phyloP scores from a whole-genome alignment of 768 basidiomycete genomes.

The Termitomyces sp. region DNA sequence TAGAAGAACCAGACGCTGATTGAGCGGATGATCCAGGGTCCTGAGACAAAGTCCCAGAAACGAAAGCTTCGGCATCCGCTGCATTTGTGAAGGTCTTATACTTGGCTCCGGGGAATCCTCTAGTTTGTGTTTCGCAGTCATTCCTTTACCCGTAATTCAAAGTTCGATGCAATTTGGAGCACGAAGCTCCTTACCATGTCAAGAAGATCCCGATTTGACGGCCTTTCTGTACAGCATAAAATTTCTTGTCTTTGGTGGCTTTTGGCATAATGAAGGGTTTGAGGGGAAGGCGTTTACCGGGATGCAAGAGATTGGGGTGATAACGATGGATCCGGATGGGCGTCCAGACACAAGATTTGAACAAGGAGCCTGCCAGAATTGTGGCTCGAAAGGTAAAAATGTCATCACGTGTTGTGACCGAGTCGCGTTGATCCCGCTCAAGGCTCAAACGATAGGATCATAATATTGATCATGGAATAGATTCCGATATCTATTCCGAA shows the following conservation, averaged over 20 bases:
- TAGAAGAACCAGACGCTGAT: neutral
- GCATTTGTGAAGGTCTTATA: conserved; percentile 63
- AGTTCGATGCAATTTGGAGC: conserved; percentile 2
- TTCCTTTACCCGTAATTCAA: conserved; percentile 38
- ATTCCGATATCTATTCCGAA: neutral
- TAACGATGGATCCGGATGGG: conserved; percentile 6
- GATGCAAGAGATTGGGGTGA: neutral
- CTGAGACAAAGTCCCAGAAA: conserved; percentile 16
- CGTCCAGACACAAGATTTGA: conserved; percentile 1
- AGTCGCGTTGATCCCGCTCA: neutral
- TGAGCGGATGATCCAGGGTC: neutral
- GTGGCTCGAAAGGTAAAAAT: neutral
- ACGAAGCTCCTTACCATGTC: conserved; percentile 48
- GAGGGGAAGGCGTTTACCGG: neutral
- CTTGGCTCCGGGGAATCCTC: conserved; percentile 52
- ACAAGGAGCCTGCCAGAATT: conserved; percentile 7
- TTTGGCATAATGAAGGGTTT: conserved; percentile 14
- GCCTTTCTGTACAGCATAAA: conserved; percentile 74
- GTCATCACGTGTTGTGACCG: conserved; percentile 6
- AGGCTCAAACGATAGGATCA: no score
- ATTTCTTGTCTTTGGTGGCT: conserved; percentile 33
- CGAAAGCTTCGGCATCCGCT: conserved; percentile 55
- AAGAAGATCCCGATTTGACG: conserved; percentile 56
- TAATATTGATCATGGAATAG: neutral
- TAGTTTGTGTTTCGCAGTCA: conserved; percentile 65